Evolutionary conservation across 768 basidiomycete genomes (phyloP).

Genomic region (Galerina marginata): DNA sequence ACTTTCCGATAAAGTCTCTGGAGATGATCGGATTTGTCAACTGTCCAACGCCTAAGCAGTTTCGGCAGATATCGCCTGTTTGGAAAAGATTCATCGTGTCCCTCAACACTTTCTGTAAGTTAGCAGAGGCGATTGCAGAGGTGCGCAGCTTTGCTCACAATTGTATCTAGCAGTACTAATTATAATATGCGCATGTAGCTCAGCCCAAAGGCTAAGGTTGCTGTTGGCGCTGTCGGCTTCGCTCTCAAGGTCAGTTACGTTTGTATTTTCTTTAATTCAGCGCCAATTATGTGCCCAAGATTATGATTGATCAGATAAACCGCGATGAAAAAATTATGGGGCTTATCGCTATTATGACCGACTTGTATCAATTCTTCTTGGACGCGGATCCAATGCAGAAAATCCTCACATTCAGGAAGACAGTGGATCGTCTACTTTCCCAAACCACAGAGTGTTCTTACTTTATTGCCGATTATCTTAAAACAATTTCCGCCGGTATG

Average conservation of each 20-base stretch:
- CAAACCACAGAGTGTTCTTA: constrained; percentile 11
- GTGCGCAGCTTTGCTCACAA: neutral
- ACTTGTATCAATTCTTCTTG: constrained; percentile 6
- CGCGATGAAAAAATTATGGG: constrained; percentile 7
- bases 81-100: neutral
- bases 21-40: neutral
- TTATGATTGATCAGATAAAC: neutral
- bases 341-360: constrained; percentile 4
- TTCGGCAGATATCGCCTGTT: neutral
- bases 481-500: constrained; percentile 2
- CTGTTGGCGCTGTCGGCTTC: constrained; percentile 4
- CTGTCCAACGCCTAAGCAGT: neutral
- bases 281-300: neutral
- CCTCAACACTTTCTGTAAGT: neutral
- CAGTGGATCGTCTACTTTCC: neutral
- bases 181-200: neutral
- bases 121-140: constrained; percentile 5
- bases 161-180: too few species aligned
- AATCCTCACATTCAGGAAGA: neutral
- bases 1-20: neutral
- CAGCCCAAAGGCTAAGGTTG: neutral
- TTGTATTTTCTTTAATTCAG: neutral
- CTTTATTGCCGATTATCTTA: constrained; percentile 10
- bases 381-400: constrained; percentile 1
- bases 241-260: constrained; percentile 1